Base-by-base conservation (phyloP, 148 eudicot species). In the Euryodendron excelsum region DNA sequence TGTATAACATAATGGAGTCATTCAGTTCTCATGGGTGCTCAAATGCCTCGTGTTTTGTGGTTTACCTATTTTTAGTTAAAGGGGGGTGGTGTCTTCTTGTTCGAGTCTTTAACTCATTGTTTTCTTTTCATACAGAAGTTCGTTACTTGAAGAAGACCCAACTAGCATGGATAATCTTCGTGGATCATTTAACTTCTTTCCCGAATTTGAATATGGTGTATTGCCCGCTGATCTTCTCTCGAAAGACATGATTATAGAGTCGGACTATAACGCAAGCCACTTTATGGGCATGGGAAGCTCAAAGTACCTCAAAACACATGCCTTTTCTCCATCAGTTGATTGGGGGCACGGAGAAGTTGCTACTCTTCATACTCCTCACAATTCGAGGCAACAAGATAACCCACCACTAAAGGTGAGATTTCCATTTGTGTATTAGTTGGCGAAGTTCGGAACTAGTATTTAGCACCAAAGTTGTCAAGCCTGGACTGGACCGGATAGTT, bases 101-200 rank as follows among this genome's bases (percentile, higher is more conserved):
- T 33, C 18, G 60, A 5, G 55, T 78, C 34, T 56, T 70, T 60
- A 53, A 37, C 71, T 5, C 50, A 30, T 39, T 47, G 30, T 52
- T 80, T 28, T 65, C 17, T 3, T 10, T 80, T 77, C 71, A n/a
- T 78, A 62, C 85, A 92, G 94, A 82, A 87, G 71, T 64, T 92
- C 91, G 14, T 80, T 91, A 77, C 88, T 89, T 66, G 81, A 90
- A 74, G 95, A 88, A 69, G 90, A 88, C 83, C 68, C 34, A 28
- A 72, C 75, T 25, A 72, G 78, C 39, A 39, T 37, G 33, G 80
- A 84, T 45, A 62, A 71, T 66, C 67, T 68, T 69, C 15, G 50
- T 5, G 79, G 67, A 61, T 58, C 89, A 47, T 70, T 81, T 76
- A 60, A 80, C 77, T 77, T 79, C 44, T 77, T 85, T 48, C 71